These are phyloP conservation scores for Schizophyllum amplum DNA, from an alignment of 1,284 basidiomycete genomes.

Conservation along the genomic window DNA sequence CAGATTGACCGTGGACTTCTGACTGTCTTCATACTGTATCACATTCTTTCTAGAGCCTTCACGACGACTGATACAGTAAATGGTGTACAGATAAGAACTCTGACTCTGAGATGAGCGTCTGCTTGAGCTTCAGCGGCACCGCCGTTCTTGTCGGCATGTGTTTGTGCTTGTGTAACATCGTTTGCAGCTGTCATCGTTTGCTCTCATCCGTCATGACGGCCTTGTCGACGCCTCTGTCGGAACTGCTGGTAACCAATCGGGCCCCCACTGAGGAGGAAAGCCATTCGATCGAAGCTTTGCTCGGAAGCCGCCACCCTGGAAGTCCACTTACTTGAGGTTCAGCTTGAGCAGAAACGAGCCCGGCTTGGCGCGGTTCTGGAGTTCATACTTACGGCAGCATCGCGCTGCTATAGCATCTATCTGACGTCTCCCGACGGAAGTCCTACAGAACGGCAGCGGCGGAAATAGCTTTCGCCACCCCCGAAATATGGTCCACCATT, in stretches of 20 bases:
- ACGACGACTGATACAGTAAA: too few species aligned
- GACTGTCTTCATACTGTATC: not conserved
- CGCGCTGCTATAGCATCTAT: slow-evolving; percentile 3
- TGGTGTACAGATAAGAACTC: too few species aligned
- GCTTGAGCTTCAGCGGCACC: not conserved
- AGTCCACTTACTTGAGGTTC: not conserved
- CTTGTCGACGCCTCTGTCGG: not conserved
- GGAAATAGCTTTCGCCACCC: not conserved
- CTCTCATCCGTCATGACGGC: not conserved
- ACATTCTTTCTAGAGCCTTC: not conserved
- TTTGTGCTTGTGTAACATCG: too few species aligned
- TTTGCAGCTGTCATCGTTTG: not conserved
- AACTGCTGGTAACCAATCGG: not conserved
- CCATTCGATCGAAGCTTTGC: too few species aligned
- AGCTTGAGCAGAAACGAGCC: not conserved
- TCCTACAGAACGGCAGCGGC: slow-evolving; percentile 4
- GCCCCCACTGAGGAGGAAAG: not conserved
- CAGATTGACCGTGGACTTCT: not conserved
- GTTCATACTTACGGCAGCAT: not conserved
- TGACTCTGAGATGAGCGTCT: too few species aligned
- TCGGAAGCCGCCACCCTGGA: not conserved
- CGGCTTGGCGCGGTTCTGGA: not conserved
- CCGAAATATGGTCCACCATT: slow-evolving; percentile 1
- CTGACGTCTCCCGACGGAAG: slow-evolving; percentile 2
- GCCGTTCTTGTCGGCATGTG: too few species aligned